These are phyloP conservation scores for Filobasidium uniguttulatum DNA, from an alignment of 1,284 basidiomycete genomes.

Conservation along the genomic window DNA sequence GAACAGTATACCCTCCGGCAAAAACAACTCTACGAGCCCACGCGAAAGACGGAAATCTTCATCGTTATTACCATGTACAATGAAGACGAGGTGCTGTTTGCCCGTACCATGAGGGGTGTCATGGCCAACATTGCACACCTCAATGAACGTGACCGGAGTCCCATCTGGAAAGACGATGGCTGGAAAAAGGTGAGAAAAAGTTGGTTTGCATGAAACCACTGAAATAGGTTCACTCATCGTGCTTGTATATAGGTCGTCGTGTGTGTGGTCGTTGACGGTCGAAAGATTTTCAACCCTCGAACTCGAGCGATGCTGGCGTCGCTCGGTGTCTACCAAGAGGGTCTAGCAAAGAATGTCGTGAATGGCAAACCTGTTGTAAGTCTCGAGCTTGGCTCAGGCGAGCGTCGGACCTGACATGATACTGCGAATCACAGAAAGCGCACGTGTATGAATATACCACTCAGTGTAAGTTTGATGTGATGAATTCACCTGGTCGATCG, in stretches of 20 bases:
- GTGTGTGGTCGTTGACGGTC: conserved; percentile 57
- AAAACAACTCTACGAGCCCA: conserved; percentile 58
- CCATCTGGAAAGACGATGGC: conserved; percentile 86
- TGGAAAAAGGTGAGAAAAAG: conserved; percentile 98
- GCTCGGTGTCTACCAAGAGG: conserved; percentile 75
- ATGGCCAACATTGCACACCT: conserved; percentile 55
- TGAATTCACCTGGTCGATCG: too few relatives aligned
- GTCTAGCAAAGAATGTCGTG: conserved; percentile 81
- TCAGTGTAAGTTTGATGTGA: conserved; percentile 47
- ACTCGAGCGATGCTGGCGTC: conserved; percentile 74
- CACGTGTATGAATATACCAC: conserved; percentile 94
- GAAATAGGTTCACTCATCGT: conserved; percentile 20
- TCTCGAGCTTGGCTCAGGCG: not conserved
- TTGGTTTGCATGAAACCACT: too few relatives aligned
- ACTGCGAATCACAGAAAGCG: conserved; percentile 42
- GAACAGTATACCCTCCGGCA: conserved; percentile 67
- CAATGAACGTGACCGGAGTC: conserved; percentile 7
- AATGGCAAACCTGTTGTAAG: conserved; percentile 60
- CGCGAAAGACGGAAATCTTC: conserved; percentile 63
- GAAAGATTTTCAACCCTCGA: conserved; percentile 69
- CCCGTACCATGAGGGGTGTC: conserved; percentile 79
- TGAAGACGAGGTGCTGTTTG: conserved; percentile 62
- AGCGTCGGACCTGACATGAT: not conserved
- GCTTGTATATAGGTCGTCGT: conserved; percentile 42
- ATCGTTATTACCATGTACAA: conserved; percentile 67